These are phyloP conservation scores for Gracilaria domingensis DNA, from an alignment of 23 red algal species.

Conservation along the genomic window DNA sequence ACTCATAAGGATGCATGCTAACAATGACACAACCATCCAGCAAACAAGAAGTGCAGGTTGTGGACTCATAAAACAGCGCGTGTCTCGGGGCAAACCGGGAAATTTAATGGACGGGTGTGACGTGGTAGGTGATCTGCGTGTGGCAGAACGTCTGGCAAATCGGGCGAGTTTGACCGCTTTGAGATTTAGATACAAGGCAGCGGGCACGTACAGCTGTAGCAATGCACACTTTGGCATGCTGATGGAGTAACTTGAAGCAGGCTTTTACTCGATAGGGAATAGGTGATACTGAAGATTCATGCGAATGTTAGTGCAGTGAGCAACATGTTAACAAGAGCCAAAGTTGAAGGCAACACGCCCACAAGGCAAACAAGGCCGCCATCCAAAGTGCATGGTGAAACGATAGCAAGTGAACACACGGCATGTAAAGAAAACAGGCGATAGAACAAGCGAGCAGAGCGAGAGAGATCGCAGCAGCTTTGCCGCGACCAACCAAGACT, in stretches of 20 bases:
- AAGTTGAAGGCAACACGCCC: not conserved
- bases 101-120: not conserved
- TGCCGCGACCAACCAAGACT: not conserved
- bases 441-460: not conserved
- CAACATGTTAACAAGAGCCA: constrained; percentile 8
- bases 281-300: not conserved
- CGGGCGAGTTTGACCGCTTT: too few relatives aligned
- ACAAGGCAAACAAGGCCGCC: not conserved
- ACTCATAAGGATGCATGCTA: too few relatives aligned
- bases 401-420: not conserved
- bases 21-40: too few relatives aligned
- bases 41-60: too few relatives aligned
- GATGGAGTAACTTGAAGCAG: too few relatives aligned
- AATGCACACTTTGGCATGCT: too few relatives aligned
- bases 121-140: not conserved
- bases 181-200: too few relatives aligned
- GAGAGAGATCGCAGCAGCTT: not conserved
- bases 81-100: not conserved
- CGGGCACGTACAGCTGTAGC: not conserved
- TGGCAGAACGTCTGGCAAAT: too few relatives aligned
- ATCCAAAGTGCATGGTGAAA: not conserved
- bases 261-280: not conserved
- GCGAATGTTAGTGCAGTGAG: constrained; percentile 5
- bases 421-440: not conserved
- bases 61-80: not conserved